phyloP scores from a whole-genome alignment of 768 basidiomycete genomes.

The Melanogaster broomeanus region DNA sequence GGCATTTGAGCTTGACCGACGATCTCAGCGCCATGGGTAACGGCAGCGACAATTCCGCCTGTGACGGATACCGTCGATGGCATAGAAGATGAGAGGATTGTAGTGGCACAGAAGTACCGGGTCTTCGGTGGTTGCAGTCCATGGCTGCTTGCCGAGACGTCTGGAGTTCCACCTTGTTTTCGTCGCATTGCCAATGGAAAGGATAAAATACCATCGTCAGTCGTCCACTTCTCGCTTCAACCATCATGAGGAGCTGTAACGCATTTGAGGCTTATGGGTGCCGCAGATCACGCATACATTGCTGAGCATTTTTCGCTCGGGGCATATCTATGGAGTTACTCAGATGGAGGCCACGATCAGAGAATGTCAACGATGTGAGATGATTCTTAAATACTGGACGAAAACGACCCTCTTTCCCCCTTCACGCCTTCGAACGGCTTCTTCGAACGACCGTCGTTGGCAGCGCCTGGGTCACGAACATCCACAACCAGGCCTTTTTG shows the following conservation, averaged over 20 bases:
- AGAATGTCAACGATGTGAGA: background rate
- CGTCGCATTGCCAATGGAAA: background rate
- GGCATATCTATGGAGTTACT: slow-evolving; percentile 67
- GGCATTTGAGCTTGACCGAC: slow-evolving; percentile 84
- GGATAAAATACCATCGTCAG: slow-evolving; percentile 66
- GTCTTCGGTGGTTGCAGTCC: slow-evolving; percentile 98
- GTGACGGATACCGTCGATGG: slow-evolving; percentile 41
- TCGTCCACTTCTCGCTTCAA: slow-evolving; percentile 80
- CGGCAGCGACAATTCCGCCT: slow-evolving; percentile 59
- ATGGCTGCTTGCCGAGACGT: slow-evolving; percentile 75
- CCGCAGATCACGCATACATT: slow-evolving; percentile 87
- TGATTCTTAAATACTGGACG: slow-evolving; percentile 74
- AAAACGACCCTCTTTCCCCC: slow-evolving; percentile 89
- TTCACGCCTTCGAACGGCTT: slow-evolving; percentile 86
- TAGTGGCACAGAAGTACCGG: slow-evolving; percentile 85
- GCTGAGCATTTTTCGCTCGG: slow-evolving; percentile 82
- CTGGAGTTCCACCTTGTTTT: slow-evolving; percentile 79
- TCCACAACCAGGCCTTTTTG: slow-evolving; percentile 86
- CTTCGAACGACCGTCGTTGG: slow-evolving; percentile 90
- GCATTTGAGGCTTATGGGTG: slow-evolving; percentile 76
- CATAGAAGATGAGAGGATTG: slow-evolving; percentile 72
- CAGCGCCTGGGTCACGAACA: no score
- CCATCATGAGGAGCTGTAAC: slow-evolving; percentile 86
- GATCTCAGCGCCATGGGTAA: slow-evolving; percentile 77
- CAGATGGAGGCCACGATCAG: background rate